Evolutionary conservation across 768 basidiomycete species (phyloP), one percentile per base, ranked within the genome.

Genomic region (Suillus occidentalis): DNA sequence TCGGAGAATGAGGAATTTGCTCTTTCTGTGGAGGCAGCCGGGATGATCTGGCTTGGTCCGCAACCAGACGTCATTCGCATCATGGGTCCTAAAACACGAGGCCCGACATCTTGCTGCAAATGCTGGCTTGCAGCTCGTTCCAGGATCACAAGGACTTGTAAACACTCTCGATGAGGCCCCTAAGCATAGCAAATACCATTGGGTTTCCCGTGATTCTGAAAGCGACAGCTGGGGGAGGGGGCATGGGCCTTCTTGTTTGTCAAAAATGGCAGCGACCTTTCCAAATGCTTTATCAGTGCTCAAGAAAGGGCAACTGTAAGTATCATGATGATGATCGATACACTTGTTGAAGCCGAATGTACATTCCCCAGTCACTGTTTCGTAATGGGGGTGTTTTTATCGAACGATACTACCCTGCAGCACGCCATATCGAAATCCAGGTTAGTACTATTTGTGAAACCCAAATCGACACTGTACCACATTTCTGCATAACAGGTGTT

Each of bases 401-500:
- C 13, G 89, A 91, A 72, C 80, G 81, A 55, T 90, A 88, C 67
- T 80, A 85, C 62, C 75, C 80, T 0, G 73, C 78, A 10, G 84
- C 85, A 5, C 78, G 86, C n/a, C 89, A 90, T 70, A 80, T 90
- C 40, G 89, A 90, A 72, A 78, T 90, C 2, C 87, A 89, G 78
- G 87, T 86, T 55, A 2, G 73, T 0, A 31, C 31, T 31, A n/a
- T 20, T 50, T n/a, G 50, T 49, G 4, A 40, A 37, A n/a, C 12
- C 49, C 6, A 6, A 18, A 58, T 25, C 42, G 34, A 62, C n/a
- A 10, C 13, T 28, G 2, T 3, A 40, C 72, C 55, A 36, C 63
- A 31, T 61, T 71, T 56, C 40, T n/a, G 6, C 1, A 37, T 40
- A 12, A 59, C 18, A 88, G 87, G 82, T 90, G 0, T 89, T 90